phyloP scores from a whole-genome alignment of 2,329 filamentous ascomycete species.

The Grosmannia huntii region DNA sequence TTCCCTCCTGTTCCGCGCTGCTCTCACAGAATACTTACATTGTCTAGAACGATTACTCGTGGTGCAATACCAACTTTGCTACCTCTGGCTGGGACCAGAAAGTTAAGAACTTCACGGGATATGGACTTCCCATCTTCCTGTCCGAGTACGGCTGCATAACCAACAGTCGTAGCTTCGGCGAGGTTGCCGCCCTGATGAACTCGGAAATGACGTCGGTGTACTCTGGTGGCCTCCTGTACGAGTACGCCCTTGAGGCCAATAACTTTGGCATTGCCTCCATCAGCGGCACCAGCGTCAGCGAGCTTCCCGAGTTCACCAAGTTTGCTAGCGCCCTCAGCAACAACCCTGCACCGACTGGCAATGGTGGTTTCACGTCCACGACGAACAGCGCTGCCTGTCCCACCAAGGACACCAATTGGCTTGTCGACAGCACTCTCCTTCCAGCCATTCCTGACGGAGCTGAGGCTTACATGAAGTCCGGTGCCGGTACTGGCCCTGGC shows the following conservation, averaged over 20 bases:
- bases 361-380: conserved; percentile 35
- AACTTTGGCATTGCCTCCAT: conserved; percentile 70
- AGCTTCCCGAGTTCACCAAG: conserved; percentile 48
- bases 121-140: conserved; percentile 83
- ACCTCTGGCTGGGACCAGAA: conserved; percentile 75
- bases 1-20: background rate
- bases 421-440: conserved; percentile 34
- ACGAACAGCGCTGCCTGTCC: conserved; percentile 37
- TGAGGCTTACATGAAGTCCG: conserved; percentile 37
- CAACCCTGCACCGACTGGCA: conserved; percentile 37
- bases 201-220: conserved; percentile 77
- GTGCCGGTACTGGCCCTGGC: conserved; percentile 41
- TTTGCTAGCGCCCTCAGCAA: conserved; percentile 35
- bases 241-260: conserved; percentile 73
- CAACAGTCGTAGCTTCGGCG: conserved; percentile 69
- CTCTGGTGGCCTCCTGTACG: conserved; percentile 92
- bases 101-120: conserved; percentile 76
- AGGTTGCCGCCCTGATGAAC: conserved; percentile 69
- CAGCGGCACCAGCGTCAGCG: conserved; percentile 37
- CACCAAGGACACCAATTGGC: conserved; percentile 33
- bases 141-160: conserved; percentile 88
- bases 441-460: conserved; percentile 39
- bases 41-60: conserved; percentile 65
- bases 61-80: conserved; percentile 61
- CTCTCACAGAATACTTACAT: background rate